These are phyloP conservation scores for Globisporangium camurandrum DNA, from an alignment of 352 stramenopile species.

Conservation along the genomic window DNA sequence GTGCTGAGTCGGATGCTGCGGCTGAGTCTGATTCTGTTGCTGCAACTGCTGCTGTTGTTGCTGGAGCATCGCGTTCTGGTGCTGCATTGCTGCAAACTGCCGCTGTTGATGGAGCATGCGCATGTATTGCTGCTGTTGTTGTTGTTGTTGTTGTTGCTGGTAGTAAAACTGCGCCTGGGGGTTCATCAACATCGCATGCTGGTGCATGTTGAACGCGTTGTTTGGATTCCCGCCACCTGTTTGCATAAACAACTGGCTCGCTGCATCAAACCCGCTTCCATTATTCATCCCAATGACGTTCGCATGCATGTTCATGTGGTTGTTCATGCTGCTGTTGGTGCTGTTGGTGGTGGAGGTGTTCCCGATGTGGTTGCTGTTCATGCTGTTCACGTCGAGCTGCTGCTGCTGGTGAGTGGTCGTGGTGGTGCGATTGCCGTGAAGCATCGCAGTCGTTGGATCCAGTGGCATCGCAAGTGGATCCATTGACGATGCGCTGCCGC, in stretches of 20 bases:
- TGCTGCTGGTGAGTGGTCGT: too few relatives aligned
- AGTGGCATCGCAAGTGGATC: slow-evolving; percentile 31
- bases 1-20: neutral
- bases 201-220: too few relatives aligned
- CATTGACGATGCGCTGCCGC: too few relatives aligned
- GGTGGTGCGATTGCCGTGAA: too few relatives aligned
- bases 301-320: slow-evolving; percentile 25
- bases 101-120: slow-evolving; percentile 51
- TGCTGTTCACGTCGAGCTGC: too few relatives aligned
- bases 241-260: slow-evolving; percentile 68
- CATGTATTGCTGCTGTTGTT: slow-evolving; percentile 81
- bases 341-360: too few relatives aligned
- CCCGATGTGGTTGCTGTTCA: neutral
- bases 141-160: slow-evolving; percentile 73
- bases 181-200: slow-evolving; percentile 75
- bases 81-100: slow-evolving; percentile 31
- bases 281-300: slow-evolving; percentile 37
- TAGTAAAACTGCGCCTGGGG: slow-evolving; percentile 57
- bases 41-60: slow-evolving; percentile 24
- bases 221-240: too few relatives aligned
- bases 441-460: slow-evolving; percentile 18
- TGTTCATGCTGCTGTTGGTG: slow-evolving; percentile 15
- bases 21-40: neutral
- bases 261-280: slow-evolving; percentile 22
- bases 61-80: slow-evolving; percentile 29